Evolutionary conservation across 2,329 filamentous ascomycete genomes (phyloP), one percentile per base, ranked within the genome.

Genomic region (Phaeosphaeria sp.): DNA sequence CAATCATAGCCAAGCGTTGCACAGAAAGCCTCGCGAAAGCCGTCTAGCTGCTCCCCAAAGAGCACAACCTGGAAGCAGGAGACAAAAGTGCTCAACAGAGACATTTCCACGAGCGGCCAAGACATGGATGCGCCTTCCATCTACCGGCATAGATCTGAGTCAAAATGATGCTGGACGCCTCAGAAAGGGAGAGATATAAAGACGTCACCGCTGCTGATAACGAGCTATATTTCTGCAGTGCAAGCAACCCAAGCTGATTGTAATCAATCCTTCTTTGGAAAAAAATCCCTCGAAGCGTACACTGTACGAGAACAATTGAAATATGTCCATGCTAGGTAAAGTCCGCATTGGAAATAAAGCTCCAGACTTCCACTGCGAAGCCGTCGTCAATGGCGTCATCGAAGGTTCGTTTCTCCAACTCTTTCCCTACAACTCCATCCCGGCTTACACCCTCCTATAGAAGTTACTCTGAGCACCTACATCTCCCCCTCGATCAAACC

Each of bases 321-420:
- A 50, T 3, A 73, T 72, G 69, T 62, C 64, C 27, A 50, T 50
- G 10, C 55, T 70, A 10, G 67, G 68, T 13, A 56, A 58, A 30
- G 67, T 70, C n/a, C 63, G 65, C 22, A 66, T 73, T n/a, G 68
- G 69, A 1, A 60, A 65, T n/a, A 62, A 59, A 53, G 69, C 70
- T 9, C 69, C 69, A 10, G 62, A 71, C 47, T 72, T 72, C 33
- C 65, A 63, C 9, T 72, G 70, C 54, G 69, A 73, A 30, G 70
- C 68, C 39, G 67, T 72, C 20, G 51, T 64, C 22, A 63, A 60
- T 39, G 67, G 68, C 4, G 42, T 59, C 2, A 67, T 73, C 22
- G 55, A 67, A 63, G 66, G 70, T 66, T 41, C 18, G 33, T 54
- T n/a, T 17, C 25, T 17, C 22, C n/a, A 15, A n/a, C n/a, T n/a